Conservation (phyloP, 306 rosid genomes). For the Morella rubra region DNA sequence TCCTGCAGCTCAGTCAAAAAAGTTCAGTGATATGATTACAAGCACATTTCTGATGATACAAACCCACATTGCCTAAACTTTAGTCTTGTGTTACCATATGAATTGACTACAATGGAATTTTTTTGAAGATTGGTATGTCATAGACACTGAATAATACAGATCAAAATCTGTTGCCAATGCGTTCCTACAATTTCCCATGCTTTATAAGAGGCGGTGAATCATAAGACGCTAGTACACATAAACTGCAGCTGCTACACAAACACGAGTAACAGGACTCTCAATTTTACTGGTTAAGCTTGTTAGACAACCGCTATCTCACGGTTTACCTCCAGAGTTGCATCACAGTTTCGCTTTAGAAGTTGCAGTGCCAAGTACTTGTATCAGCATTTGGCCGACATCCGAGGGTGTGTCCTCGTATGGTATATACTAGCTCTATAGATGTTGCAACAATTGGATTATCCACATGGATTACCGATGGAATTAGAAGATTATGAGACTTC, state of each 20-base stretch:
- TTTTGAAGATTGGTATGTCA: neutral
- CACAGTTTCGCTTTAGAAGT: neutral
- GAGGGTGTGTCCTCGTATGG: neutral
- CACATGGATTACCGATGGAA: neutral
- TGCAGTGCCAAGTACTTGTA: neutral
- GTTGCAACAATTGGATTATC: neutral
- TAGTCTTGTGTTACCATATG: neutral
- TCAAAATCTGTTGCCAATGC: neutral
- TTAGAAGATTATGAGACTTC: neutral
- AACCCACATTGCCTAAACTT: neutral
- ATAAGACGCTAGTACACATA: neutral
- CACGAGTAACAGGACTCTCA: neutral
- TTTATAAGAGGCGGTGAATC: constrained; percentile 5
- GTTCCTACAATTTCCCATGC: neutral
- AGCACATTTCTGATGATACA: constrained; percentile 11
- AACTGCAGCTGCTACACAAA: neutral
- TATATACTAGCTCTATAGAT: neutral
- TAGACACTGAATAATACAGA: neutral
- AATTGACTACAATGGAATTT: neutral
- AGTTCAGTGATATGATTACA: constrained; percentile 16
- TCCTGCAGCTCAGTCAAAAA: constrained; percentile 63
- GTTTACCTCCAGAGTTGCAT: neutral
- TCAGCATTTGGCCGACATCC: neutral
- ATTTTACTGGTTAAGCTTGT: neutral
- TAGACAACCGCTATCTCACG: neutral